Percentiles rank a stretch among this genome's conserved stretches.
Evolutionary conservation across 2,329 filamentous ascomycete species (phyloP).

Genomic region (Pseudogymnoascus sp.): DNA sequence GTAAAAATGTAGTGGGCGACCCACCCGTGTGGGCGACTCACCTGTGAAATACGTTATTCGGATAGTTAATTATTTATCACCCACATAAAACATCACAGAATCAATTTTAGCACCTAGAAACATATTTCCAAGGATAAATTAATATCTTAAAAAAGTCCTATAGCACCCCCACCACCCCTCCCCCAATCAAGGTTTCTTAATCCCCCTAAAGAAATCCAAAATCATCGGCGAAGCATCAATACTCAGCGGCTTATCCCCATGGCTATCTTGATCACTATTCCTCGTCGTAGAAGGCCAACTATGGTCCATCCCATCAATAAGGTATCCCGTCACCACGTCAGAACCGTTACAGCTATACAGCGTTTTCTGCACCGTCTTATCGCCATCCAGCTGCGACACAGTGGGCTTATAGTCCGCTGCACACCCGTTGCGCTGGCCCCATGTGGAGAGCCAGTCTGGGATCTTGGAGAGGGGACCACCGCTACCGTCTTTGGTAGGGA

Average conservation of each 20-base stretch:
- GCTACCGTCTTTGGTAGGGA: slow-evolving; percentile 32
- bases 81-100: background rate
- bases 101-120: too few relatives aligned
- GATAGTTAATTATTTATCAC: too few relatives aligned
- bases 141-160: too few relatives aligned
- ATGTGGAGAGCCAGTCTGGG: slow-evolving; percentile 31
- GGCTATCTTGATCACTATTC: slow-evolving; percentile 28
- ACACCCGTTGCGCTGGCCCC: slow-evolving; percentile 30
- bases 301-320: slow-evolving; percentile 27
- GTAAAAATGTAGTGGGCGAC: too few relatives aligned
- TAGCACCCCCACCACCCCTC: background rate
- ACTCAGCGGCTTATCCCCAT: slow-evolving; percentile 26
- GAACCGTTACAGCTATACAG: slow-evolving; percentile 15
- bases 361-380: slow-evolving; percentile 19
- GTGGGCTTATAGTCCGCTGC: slow-evolving; percentile 19
- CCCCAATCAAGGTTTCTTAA: background rate
- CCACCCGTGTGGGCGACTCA: too few relatives aligned
- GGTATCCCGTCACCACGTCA: background rate
- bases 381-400: slow-evolving; percentile 26
- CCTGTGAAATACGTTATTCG: too few relatives aligned
- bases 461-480: slow-evolving; percentile 38
- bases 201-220: slow-evolving; percentile 32
- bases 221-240: slow-evolving; percentile 33
- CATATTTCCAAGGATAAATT: too few relatives aligned
- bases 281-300: slow-evolving; percentile 32